Evolutionary conservation across 495 filamentous ascomycete species (phyloP).

Genomic region (Talaromyces wortmannii): DNA sequence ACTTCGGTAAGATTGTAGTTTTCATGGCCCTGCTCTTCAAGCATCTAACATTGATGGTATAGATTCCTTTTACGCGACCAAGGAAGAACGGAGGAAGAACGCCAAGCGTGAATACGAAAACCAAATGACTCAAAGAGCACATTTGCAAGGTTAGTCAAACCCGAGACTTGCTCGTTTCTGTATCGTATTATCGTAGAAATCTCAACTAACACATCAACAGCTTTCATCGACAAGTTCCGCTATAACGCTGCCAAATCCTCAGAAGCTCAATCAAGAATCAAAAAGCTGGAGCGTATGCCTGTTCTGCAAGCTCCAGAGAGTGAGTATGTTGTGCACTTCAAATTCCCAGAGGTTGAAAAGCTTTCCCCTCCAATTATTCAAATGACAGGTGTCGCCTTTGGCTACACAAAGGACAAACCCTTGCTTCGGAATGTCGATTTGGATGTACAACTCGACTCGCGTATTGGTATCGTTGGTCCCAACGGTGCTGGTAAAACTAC

Average conservation of each 20-base stretch:
- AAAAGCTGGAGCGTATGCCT: slow-evolving; percentile 97
- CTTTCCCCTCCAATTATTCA: slow-evolving; percentile 96
- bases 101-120: slow-evolving; percentile 98
- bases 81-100: slow-evolving; percentile 93
- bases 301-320: slow-evolving; percentile 83
- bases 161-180: not conserved
- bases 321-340: slow-evolving; percentile 96
- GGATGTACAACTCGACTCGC: slow-evolving; percentile 94
- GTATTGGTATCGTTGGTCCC: slow-evolving; percentile 96
- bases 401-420: slow-evolving; percentile 73
- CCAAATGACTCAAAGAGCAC: slow-evolving; percentile 88
- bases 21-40: not conserved
- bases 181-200: not conserved
- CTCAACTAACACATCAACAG: slow-evolving; percentile 28
- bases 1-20: slow-evolving; percentile 55
- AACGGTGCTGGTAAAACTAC: slow-evolving; percentile 99
- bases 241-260: slow-evolving; percentile 99
- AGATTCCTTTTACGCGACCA: slow-evolving; percentile 96
- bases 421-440: slow-evolving; percentile 84
- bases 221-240: slow-evolving; percentile 99
- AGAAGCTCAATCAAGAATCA: slow-evolving; percentile 96
- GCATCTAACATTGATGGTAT: not conserved
- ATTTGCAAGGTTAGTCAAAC: slow-evolving; percentile 56
- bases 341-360: slow-evolving; percentile 97
- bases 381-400: slow-evolving; percentile 89